Conservation (phyloP, 805 yeast species). For the Wickerhamiella galacta region DNA sequence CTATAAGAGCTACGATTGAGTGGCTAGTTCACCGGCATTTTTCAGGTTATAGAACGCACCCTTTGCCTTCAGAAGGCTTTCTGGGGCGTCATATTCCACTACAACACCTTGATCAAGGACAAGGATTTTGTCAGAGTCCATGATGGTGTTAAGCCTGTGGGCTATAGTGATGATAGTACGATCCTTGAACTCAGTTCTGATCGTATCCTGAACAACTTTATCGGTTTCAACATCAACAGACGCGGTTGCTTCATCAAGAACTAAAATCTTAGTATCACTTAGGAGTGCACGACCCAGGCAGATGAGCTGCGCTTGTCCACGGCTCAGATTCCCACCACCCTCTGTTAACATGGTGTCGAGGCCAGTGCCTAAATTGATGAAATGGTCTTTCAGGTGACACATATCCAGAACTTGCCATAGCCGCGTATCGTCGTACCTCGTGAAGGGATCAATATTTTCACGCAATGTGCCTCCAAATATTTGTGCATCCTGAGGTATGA, state of each 20-base stretch:
- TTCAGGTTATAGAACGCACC: slow-evolving; percentile 10
- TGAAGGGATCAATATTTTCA: slow-evolving; percentile 74
- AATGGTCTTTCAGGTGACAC: slow-evolving; percentile 59
- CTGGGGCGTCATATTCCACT: slow-evolving; percentile 55
- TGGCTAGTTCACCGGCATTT: slow-evolving; percentile 3
- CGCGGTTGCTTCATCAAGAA: slow-evolving; percentile 68
- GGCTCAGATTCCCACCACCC: slow-evolving; percentile 62
- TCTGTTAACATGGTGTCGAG: slow-evolving; percentile 40
- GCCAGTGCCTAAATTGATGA: slow-evolving; percentile 34
- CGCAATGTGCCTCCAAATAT: slow-evolving; percentile 76
- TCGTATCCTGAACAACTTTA: slow-evolving; percentile 56
- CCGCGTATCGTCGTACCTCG: slow-evolving; percentile 45
- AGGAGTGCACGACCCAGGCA: slow-evolving; percentile 69
- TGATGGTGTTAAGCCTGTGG: slow-evolving; percentile 62
- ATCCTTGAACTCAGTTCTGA: slow-evolving; percentile 44
- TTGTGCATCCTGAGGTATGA: slow-evolving; percentile 90
- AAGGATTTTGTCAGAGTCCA: slow-evolving; percentile 62
- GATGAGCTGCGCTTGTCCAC: slow-evolving; percentile 68
- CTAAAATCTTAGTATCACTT: slow-evolving; percentile 46
- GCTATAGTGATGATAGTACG: slow-evolving; percentile 73
- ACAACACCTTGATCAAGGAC: slow-evolving; percentile 55
- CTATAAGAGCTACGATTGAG: no score
- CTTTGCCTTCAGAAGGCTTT: slow-evolving; percentile 9
- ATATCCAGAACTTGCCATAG: slow-evolving; percentile 67
- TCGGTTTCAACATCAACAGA: slow-evolving; percentile 74